These are phyloP conservation scores for Cystofilobasidium bisporidii DNA, from an alignment of 768 basidiomycete genomes.

Conservation along the genomic window DNA sequence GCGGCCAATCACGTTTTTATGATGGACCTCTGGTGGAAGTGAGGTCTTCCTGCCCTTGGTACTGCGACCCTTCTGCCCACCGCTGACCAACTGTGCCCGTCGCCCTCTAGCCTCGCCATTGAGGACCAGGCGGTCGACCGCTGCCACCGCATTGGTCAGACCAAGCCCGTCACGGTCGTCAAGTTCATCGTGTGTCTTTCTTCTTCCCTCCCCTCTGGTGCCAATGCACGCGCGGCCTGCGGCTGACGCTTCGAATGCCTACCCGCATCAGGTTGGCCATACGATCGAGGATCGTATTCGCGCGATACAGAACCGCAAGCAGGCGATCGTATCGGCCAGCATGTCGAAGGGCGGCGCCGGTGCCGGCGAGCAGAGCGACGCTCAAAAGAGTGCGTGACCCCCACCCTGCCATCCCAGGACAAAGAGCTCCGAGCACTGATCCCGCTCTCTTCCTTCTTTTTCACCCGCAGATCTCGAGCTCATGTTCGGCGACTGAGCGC, in stretches of 20 bases:
- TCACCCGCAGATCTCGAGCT: constrained; percentile 23
- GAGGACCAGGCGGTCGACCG: constrained; percentile 84
- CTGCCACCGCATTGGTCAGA: constrained; percentile 71
- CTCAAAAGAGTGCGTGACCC: constrained; percentile 40
- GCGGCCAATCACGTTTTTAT: constrained; percentile 26
- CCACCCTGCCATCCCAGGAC: too few relatives aligned
- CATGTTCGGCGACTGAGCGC: constrained; percentile 19
- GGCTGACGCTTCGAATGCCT: too few relatives aligned
- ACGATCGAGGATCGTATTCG: constrained; percentile 65
- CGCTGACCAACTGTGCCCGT: too few relatives aligned
- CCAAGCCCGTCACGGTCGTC: constrained; percentile 68
- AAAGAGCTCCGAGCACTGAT: not conserved
- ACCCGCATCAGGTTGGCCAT: not conserved
- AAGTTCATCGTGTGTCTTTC: constrained; percentile 62
- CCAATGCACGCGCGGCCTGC: not conserved
- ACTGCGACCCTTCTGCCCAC: too few relatives aligned
- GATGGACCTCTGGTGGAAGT: constrained; percentile 34
- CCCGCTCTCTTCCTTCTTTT: not conserved
- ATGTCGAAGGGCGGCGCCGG: constrained; percentile 40
- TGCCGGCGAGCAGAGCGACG: constrained; percentile 46
- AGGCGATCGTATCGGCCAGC: constrained; percentile 73
- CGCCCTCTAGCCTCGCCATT: constrained; percentile 34
- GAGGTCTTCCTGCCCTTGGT: not conserved
- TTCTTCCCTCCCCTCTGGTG: constrained; percentile 47
- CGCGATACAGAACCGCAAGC: constrained; percentile 75